These are phyloP conservation scores for Backusella parvicylindrica DNA, from an alignment of 192 early-diverging fungal genomes.

Conservation along the genomic window DNA sequence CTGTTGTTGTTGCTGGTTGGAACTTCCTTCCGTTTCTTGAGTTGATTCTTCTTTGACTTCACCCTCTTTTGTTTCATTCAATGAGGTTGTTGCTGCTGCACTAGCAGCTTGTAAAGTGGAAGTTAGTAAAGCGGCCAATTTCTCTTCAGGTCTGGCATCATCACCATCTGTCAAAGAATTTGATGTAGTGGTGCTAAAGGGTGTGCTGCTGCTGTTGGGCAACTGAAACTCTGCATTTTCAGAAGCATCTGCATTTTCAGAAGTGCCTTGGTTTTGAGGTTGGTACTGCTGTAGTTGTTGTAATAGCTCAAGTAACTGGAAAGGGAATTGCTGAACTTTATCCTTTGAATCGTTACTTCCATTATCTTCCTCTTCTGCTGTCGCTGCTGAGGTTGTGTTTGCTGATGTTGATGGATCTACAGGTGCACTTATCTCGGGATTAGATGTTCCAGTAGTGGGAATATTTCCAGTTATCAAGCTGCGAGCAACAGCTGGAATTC, in stretches of 20 bases:
- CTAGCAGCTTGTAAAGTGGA: conserved; percentile 5
- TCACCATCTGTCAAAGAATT: background rate
- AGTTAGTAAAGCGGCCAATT: conserved; percentile 5
- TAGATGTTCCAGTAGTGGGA: background rate
- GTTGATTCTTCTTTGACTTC: background rate
- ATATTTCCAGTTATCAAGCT: background rate
- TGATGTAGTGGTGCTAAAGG: background rate
- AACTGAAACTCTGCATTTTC: conserved; percentile 12
- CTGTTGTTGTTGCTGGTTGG: background rate
- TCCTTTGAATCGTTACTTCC: background rate
- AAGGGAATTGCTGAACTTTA: conserved; percentile 1
- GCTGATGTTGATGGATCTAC: background rate
- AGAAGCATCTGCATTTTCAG: background rate
- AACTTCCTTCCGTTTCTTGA: background rate
- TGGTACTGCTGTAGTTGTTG: conserved; percentile 12
- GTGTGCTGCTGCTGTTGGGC: background rate
- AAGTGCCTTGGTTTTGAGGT: background rate
- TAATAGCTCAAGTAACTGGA: conserved; percentile 7
- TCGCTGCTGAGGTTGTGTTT: background rate
- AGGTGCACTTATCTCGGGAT: background rate
- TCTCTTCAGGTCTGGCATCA: conserved; percentile 15
- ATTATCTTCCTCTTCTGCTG: background rate
- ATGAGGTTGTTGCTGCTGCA: conserved; percentile 1
- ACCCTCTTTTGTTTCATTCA: background rate
- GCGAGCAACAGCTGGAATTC: conserved; percentile 10